Conservation (phyloP, 441 rosid species). For the Brassica hybrid region DNA sequence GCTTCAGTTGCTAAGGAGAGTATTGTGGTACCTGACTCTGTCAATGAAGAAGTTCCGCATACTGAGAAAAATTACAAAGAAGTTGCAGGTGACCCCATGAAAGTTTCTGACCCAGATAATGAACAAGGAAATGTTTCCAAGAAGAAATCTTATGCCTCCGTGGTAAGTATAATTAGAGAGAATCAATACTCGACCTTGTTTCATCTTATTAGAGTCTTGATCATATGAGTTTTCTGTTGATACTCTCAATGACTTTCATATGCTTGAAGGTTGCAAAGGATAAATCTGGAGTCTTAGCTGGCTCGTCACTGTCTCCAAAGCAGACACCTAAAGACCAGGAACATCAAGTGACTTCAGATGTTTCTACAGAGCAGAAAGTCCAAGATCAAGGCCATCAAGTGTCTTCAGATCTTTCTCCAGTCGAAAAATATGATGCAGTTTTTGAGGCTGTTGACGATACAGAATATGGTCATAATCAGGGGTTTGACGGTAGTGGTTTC, state of each 20-base stretch:
- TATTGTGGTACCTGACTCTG: slow-evolving; percentile 52
- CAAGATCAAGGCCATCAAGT: slow-evolving; percentile 38
- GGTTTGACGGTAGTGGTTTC: slow-evolving; percentile 53
- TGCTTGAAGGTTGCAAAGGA: slow-evolving; percentile 76
- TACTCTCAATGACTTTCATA: slow-evolving; percentile 12
- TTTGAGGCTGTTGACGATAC: slow-evolving; percentile 44
- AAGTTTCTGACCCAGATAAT: slow-evolving; percentile 46
- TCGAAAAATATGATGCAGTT: slow-evolving; percentile 46
- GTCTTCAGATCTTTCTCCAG: slow-evolving; percentile 43
- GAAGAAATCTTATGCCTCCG: slow-evolving; percentile 76
- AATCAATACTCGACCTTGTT: not conserved
- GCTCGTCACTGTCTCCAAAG: slow-evolving; percentile 53
- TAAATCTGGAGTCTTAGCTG: slow-evolving; percentile 46
- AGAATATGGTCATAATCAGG: slow-evolving; percentile 68
- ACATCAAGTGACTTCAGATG: slow-evolving; percentile 45
- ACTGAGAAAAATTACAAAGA: slow-evolving; percentile 44
- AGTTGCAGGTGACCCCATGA: slow-evolving; percentile 46
- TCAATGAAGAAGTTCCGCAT: slow-evolving; percentile 49
- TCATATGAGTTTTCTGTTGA: not conserved
- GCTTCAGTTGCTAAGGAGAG: slow-evolving; percentile 45
- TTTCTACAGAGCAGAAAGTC: slow-evolving; percentile 42
- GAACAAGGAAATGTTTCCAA: slow-evolving; percentile 64
- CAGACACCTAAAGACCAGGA: slow-evolving; percentile 61
- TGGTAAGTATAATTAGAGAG: slow-evolving; percentile 59
- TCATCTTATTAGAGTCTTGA: not conserved